Evolutionary conservation across 176 grass and related monocot genomes (phyloP).

Genomic region (Triticum timopheevii): DNA sequence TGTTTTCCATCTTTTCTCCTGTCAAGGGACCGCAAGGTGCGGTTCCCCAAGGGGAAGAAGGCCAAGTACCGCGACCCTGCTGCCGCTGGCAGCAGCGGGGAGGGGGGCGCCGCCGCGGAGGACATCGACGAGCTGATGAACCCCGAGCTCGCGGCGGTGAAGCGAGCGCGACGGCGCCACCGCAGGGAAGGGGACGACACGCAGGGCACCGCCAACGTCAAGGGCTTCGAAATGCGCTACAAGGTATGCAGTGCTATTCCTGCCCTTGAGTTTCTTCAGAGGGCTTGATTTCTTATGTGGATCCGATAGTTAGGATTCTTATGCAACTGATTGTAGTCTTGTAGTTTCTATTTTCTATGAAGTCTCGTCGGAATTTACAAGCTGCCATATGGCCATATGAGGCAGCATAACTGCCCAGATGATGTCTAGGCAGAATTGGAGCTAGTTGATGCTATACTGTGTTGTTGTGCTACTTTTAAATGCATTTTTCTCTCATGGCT

Average conservation of each 20-base stretch:
- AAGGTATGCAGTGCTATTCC: slow-evolving; percentile 38
- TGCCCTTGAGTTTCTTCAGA: not conserved
- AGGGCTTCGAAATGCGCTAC: slow-evolving; percentile 70
- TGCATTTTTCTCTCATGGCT: not conserved
- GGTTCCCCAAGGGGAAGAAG: slow-evolving; percentile 96
- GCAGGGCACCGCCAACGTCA: slow-evolving; percentile 41
- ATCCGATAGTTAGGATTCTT: not conserved
- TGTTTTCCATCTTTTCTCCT: not conserved
- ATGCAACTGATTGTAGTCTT: not conserved
- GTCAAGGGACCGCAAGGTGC: slow-evolving; percentile 64
- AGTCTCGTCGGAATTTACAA: not conserved
- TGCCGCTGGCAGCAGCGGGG: not conserved
- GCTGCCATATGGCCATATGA: not conserved
- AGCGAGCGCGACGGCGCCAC: slow-evolving; percentile 67
- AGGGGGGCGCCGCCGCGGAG: slow-evolving; percentile 17
- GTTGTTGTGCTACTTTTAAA: not conserved
- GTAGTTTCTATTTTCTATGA: not conserved
- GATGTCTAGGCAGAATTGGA: not conserved
- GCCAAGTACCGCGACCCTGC: slow-evolving; percentile 41
- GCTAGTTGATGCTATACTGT: not conserved
- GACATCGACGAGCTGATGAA: slow-evolving; percentile 60
- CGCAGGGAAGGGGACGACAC: slow-evolving; percentile 43
- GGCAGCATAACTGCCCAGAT: not conserved
- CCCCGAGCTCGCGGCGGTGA: slow-evolving; percentile 59
- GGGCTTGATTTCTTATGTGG: not conserved